Evolutionary conservation across 768 basidiomycete species (phyloP).

Genomic region (Amanita rimosa): DNA sequence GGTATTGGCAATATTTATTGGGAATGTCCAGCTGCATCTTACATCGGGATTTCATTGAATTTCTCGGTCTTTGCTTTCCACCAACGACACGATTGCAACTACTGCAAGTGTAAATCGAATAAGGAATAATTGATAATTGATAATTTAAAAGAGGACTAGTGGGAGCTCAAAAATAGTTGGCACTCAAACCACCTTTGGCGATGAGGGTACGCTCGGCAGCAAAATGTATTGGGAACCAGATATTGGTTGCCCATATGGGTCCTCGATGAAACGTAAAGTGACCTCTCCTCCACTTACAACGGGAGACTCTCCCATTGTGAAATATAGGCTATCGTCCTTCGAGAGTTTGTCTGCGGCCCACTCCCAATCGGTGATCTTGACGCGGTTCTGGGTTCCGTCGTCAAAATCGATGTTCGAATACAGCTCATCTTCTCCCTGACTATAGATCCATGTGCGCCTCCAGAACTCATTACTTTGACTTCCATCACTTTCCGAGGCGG

Average conservation of each 20-base stretch:
- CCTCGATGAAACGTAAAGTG: slow-evolving; percentile 2
- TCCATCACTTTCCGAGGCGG: neutral
- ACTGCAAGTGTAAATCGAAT: too few relatives aligned
- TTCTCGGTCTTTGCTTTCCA: too few relatives aligned
- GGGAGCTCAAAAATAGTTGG: too few relatives aligned
- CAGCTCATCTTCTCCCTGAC: neutral
- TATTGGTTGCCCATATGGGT: neutral
- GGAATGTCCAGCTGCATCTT: too few relatives aligned
- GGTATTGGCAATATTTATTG: too few relatives aligned
- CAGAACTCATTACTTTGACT: neutral
- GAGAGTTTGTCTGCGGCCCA: neutral
- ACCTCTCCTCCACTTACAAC: neutral
- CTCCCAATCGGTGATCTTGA: neutral
- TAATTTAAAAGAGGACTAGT: too few relatives aligned
- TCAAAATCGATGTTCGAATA: neutral
- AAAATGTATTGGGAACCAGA: neutral
- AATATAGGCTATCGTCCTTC: neutral
- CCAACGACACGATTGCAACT: too few relatives aligned
- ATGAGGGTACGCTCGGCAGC: neutral
- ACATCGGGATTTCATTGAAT: too few relatives aligned
- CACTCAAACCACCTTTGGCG: neutral
- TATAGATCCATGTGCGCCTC: slow-evolving; percentile 2
- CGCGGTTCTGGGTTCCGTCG: neutral
- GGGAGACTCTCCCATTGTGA: slow-evolving; percentile 3
- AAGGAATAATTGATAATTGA: too few relatives aligned